A percentile compares a stretch with the other conserved stretches of the same genome.
phyloP scores from a whole-genome alignment of 805 yeast genomes.

The Kregervanrija pseudodelftensis region DNA sequence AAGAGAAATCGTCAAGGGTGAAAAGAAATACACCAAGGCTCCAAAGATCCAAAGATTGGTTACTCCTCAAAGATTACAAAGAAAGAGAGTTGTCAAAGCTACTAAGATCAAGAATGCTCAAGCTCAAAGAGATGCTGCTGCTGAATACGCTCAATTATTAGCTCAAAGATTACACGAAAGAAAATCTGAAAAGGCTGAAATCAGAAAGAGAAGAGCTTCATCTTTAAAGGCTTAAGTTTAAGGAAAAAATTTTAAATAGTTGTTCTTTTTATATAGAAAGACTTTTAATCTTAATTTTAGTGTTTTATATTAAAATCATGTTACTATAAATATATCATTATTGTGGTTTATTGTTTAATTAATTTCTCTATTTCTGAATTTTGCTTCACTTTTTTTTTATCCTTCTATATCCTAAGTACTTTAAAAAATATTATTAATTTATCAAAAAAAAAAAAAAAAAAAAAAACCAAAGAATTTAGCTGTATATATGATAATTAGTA shows the following conservation, averaged over 20 bases:
- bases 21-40: constrained; percentile 98
- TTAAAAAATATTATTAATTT: too few relatives aligned
- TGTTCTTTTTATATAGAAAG: too few relatives aligned
- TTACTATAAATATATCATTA: too few relatives aligned
- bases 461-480: too few relatives aligned
- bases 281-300: too few relatives aligned
- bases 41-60: constrained; percentile 99
- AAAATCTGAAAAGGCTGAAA: constrained; percentile 97
- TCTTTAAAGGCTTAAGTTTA: constrained; percentile 73
- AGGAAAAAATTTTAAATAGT: neutral
- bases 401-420: too few relatives aligned
- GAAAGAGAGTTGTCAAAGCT: constrained; percentile 95
- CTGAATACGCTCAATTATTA: constrained; percentile 98
- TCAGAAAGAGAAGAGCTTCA: constrained; percentile 99
- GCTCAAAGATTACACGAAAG: constrained; percentile 98
- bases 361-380: too few relatives aligned
- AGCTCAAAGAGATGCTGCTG: constrained; percentile 99
- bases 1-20: constrained; percentile 98
- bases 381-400: too few relatives aligned
- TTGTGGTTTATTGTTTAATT: too few relatives aligned
- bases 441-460: too few relatives aligned
- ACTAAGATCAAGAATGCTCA: constrained; percentile 94
- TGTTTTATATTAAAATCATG: too few relatives aligned
- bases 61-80: constrained; percentile 98
- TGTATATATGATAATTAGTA: too few relatives aligned